Percentiles rank a stretch among this genome's conserved stretches.
phyloP scores from a whole-genome alignment of 2,329 filamentous ascomycete species.

The Fulvia fulva region DNA sequence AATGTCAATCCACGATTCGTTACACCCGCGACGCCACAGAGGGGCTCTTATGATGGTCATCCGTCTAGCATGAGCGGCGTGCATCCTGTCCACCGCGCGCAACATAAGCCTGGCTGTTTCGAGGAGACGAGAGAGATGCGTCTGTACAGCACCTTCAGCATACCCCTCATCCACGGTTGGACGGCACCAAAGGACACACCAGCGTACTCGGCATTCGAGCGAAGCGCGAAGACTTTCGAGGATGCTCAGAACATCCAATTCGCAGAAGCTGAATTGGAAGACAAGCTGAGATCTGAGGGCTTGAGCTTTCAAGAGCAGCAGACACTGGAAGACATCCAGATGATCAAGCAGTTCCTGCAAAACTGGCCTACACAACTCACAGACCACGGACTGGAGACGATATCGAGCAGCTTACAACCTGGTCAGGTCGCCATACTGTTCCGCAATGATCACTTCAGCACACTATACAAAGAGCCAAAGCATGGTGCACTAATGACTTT shows the following conservation, averaged over 20 bases:
- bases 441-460: conserved; percentile 95
- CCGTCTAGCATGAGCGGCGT: conserved; percentile 35
- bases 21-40: conserved; percentile 37
- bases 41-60: conserved; percentile 25
- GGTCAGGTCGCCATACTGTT: conserved; percentile 88
- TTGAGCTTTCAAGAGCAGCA: conserved; percentile 71
- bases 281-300: conserved; percentile 63
- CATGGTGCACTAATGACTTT: conserved; percentile 73
- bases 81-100: conserved; percentile 33
- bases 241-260: conserved; percentile 88
- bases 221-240: conserved; percentile 80
- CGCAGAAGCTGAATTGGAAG: conserved; percentile 80
- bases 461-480: conserved; percentile 80
- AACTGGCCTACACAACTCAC: conserved; percentile 85
- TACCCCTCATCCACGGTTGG: conserved; percentile 93
- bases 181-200: conserved; percentile 65
- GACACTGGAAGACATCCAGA: conserved; percentile 75
- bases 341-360: conserved; percentile 78
- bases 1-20: conserved; percentile 94
- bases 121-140: conserved; percentile 82
- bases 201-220: conserved; percentile 65
- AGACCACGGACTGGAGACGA: conserved; percentile 69
- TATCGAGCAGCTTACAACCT: conserved; percentile 65
- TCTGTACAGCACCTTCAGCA: conserved; percentile 83
- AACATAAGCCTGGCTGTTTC: conserved; percentile 67